phyloP scores from a whole-genome alignment of 371 early-diverging fungal genomes.

The Funneliformis caledonium region DNA sequence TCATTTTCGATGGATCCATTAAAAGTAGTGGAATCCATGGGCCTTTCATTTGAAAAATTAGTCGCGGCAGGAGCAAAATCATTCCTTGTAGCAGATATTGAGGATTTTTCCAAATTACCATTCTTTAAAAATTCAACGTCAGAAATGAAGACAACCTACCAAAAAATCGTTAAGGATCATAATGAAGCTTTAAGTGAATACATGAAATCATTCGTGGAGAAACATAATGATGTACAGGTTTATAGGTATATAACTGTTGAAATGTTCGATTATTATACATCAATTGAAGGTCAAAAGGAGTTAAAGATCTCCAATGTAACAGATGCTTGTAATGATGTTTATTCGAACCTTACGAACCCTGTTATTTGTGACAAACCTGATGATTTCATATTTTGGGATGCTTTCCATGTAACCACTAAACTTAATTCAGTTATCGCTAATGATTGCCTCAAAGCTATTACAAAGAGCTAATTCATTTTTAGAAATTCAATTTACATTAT shows the following conservation, averaged over 20 bases:
- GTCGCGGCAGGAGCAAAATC: not conserved
- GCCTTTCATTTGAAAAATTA: not conserved
- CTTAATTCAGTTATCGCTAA: not conserved
- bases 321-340: not conserved
- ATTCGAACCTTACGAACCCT: not conserved
- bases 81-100: not conserved
- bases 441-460: not conserved
- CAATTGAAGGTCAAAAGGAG: no score
- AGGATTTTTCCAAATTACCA: not conserved
- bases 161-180: not conserved
- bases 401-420: not conserved
- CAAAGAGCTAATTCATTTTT: no score
- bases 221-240: not conserved
- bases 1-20: not conserved
- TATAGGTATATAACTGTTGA: not conserved
- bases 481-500: no score
- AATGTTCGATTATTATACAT: not conserved
- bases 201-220: not conserved
- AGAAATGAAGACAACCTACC: not conserved
- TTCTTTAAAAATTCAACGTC: not conserved
- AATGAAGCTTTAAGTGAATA: not conserved
- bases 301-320: not conserved
- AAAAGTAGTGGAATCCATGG: not conserved
- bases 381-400: not conserved
- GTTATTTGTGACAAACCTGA: not conserved